Base-by-base conservation (phyloP, 257 asterid species). In the Plantago ovata region DNA sequence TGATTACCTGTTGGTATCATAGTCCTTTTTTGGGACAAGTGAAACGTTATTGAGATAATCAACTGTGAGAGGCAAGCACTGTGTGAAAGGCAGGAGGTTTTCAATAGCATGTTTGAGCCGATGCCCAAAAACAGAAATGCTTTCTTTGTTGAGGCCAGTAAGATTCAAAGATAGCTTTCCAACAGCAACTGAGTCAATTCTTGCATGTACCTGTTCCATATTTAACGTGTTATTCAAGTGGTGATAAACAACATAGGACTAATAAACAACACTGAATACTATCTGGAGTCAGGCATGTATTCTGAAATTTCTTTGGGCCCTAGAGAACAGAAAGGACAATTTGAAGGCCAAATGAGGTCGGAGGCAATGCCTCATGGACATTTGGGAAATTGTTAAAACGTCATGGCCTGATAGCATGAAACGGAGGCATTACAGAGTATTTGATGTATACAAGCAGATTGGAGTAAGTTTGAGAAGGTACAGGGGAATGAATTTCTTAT, bases 81-180 rank as follows among this genome's bases (percentile, higher is more conserved):
- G 87, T 3, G 97, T 72, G 76, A 77, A 86, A 41, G 97, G 98
- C 53, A 85, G 33, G 63, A 92, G 93, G 68, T 72, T 69, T 56
- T 67, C 62, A 47, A 88, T 63, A 19, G 88, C 76, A 61, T 58
- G 77, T 56, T 71, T 75, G 67, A 92, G 80, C 44, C 64, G 74
- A 40, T 73, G 71, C 64, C 84, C 85, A 52, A 86, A 88, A 39
- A 81, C 69, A 59, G 95, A 79, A 22, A 53, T 45, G 66, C 79
- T 85, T 69, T 92, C 95, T 57, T 77, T 72, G 84, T 69, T 76
- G 15, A 92, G 76, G 74, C 83, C 61, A 52, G 95, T 84, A 56
- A 92, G 91, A 66, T 88, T 92, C 48, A 92, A 71, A 44, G 95
- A 82, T 43, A 85, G 83, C 81, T 85, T 88, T 62, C 98, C 97